A percentile compares a stretch with the other conserved stretches of the same genome.
These are phyloP conservation scores for Deinandra increscens DNA, from an alignment of 129 eudicot species.

Conservation along the genomic window DNA sequence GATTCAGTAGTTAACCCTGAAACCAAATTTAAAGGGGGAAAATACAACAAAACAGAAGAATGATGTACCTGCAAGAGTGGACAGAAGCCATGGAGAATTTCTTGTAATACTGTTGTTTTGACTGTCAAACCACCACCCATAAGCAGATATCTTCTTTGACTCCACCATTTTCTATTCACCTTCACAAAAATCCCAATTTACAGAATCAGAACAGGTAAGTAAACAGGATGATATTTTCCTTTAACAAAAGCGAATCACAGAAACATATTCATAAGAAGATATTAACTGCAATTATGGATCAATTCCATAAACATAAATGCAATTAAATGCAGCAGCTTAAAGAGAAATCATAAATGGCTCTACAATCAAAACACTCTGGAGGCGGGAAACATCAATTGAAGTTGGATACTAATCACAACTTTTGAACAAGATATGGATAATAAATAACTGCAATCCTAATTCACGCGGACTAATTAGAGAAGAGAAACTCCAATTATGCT, in stretches of 20 bases:
- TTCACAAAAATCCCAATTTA: conserved; percentile 12
- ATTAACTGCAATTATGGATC: neutral
- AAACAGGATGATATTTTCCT: neutral
- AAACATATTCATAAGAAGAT: neutral
- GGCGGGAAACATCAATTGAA: neutral
- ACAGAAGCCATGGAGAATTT: conserved; percentile 76
- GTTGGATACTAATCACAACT: neutral
- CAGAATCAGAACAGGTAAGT: neutral
- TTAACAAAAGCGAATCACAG: neutral
- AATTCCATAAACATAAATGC: neutral
- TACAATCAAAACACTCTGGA: neutral
- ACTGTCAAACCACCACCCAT: conserved; percentile 83
- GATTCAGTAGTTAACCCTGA: neutral
- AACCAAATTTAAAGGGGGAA: neutral
- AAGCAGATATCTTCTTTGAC: conserved; percentile 40
- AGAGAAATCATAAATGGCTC: neutral
- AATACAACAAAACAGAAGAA: neutral
- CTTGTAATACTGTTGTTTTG: conserved; percentile 40
- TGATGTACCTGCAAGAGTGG: conserved; percentile 59
- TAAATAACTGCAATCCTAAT: neutral
- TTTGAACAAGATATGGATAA: neutral
- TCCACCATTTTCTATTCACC: conserved; percentile 38
- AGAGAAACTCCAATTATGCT: neutral
- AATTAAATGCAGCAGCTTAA: neutral
- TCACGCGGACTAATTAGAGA: neutral